phyloP scores from a whole-genome alignment of 805 yeast species.

The Saccharomycopsis malanga region DNA sequence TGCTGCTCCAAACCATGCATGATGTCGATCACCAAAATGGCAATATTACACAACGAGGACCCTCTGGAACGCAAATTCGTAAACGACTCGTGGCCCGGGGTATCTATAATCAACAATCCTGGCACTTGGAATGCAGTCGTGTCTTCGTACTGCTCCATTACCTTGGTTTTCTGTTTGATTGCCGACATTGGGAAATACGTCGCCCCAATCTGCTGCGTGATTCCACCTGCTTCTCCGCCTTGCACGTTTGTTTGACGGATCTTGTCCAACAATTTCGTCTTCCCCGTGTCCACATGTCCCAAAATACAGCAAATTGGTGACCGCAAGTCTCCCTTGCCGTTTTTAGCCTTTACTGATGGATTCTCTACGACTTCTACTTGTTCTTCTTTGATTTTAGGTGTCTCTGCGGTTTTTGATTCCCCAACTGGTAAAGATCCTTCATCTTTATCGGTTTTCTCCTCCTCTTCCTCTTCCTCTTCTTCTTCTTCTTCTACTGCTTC shows the following conservation, averaged over 20 bases:
- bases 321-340: conserved; percentile 59
- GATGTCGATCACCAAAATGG: conserved; percentile 94
- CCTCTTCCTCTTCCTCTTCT: conserved; percentile 20
- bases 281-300: conserved; percentile 99
- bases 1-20: conserved; percentile 99
- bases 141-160: conserved; percentile 81
- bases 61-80: conserved; percentile 97
- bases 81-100: conserved; percentile 99
- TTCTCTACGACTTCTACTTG: conserved; percentile 16
- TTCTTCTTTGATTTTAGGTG: conserved; percentile 25
- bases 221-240: conserved; percentile 99
- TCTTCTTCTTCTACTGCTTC: conserved; percentile 31
- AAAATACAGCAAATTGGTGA: conserved; percentile 98
- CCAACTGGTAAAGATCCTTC: too few relatives aligned
- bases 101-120: conserved; percentile 92
- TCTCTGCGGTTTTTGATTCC: conserved; percentile 19
- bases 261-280: conserved; percentile 92
- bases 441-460: conserved; percentile 27
- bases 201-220: conserved; percentile 99
- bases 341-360: conserved; percentile 30
- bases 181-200: conserved; percentile 98
- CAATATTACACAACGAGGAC: conserved; percentile 97
- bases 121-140: conserved; percentile 82
- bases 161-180: conserved; percentile 82
- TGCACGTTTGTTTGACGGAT: conserved; percentile 98